Evolutionary conservation across 2,329 filamentous ascomycete genomes (phyloP), one percentile per base, ranked within the genome.

Genomic region (Aspergillus quadrilineatus): DNA sequence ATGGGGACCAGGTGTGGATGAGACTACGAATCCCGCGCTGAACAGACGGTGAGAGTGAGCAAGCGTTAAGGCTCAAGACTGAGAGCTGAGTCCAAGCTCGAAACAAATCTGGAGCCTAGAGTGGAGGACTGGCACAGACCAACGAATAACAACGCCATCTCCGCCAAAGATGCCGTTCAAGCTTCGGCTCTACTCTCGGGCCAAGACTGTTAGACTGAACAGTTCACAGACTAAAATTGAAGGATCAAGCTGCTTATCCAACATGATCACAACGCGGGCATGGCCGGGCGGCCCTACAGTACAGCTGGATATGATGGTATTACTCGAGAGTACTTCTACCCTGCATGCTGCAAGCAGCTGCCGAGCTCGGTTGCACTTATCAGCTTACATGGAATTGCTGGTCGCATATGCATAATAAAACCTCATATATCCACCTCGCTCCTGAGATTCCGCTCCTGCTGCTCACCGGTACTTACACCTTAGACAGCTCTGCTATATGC

Each of bases 101-200:
- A 22, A 29, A 37, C 15, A 52, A 39, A 37, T 34, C 42, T 52
- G 41, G 41, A 45, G 50, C 50, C 50, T 45, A 52, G 36, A 52
- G 50, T 45, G 50, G 50, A 52, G 41, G 12, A 10, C 28, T 37
- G 17, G 50, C 34, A 45, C 30, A 17, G 36, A 32, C 12, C 22
- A n/a, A 45, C 50, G 41, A 45, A 52, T 52, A 45, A 52, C n/a
- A 52, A 10, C 30, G 50, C 30, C 28, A 45, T 32, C 26, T 28
- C 49, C 49, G 42, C 42, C 49, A 51, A 44, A 37, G 28, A 52
- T 52, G 41, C 17, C 41, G 41, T 34, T 45, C 50, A 52, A 52
- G 50, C 50, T 52, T 52, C 50, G 41, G 41, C 50, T 52, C 41
- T 52, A 12, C 10, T 45, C 41, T 52, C 41, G 17, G 22, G 50